Conservation (phyloP, 2,329 filamentous ascomycete genomes). For the Exophiala mesophila region DNA sequence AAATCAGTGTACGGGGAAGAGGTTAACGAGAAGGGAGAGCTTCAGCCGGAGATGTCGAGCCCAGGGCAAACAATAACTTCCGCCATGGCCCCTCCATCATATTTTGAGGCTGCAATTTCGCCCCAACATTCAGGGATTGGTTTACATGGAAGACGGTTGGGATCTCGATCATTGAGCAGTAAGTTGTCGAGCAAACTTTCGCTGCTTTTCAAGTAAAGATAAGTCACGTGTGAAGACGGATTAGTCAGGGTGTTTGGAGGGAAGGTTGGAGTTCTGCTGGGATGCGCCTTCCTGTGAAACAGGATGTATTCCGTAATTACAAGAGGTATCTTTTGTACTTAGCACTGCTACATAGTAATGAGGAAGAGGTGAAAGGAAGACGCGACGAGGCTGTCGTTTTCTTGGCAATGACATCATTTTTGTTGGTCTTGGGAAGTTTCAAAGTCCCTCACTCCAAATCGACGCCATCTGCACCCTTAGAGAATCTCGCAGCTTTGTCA, state of each 20-base stretch:
- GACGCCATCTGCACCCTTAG: no score
- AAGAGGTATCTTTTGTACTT: no score
- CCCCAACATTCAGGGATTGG: neutral
- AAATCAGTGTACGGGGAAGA: no score
- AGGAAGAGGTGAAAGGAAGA: no score
- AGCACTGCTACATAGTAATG: no score
- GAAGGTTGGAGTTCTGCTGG: no score
- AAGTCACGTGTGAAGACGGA: no score
- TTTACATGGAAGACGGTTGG: neutral
- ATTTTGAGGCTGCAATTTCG: constrained; percentile 7
- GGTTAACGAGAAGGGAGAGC: constrained; percentile 2
- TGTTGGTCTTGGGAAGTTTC: neutral
- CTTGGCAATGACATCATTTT: constrained; percentile 13
- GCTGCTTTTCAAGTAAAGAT: constrained; percentile 3
- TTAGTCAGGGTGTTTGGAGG: no score
- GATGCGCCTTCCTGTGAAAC: no score
- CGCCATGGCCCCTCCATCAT: constrained; percentile 4
- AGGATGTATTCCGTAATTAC: no score
- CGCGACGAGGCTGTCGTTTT: no score
- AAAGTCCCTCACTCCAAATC: neutral
- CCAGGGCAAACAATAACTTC: neutral
- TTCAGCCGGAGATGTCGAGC: neutral
- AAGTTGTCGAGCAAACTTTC: constrained; percentile 2
- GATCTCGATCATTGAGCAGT: constrained; percentile 3
- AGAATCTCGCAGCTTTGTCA: no score